Evolutionary conservation across 805 yeast genomes (phyloP), one percentile per base, ranked within the genome.

Genomic region (Yarrowia bubula): DNA sequence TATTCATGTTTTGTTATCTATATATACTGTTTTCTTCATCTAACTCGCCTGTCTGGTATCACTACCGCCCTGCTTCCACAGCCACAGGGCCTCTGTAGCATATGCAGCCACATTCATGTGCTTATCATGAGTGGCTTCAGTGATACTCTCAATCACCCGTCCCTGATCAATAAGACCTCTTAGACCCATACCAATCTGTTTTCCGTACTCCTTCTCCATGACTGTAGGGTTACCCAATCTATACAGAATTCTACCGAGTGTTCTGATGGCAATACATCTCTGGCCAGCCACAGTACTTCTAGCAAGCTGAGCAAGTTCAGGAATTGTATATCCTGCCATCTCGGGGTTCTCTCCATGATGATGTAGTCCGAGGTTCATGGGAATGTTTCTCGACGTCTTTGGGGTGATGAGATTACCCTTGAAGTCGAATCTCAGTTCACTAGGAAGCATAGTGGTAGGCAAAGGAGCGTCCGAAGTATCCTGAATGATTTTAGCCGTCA

Each of bases 301-400:
- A 4, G 92, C 78, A 55, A 90, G 80, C 69, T 88, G 95, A 1
- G 88, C 87, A 61, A 95, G 79, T 73, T 95, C 99, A 0, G 84
- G 79, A 28, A 95, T 73, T 0, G 98, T 92, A 74, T 95, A 95
- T 0, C 99, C 99, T 0, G 98, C 96, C 62, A 92, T 79, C 50
- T 86, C 86, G 0, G 98, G 97, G 55, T 88, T 86, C 10, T 88
- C 90, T 0, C 97, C 83, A 75, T 95, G 99, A 74, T 95, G 98
- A 71, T 91, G 97, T 31, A 95, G 81, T 0, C 97, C 99, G 43
- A 82, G 73, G 43, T 80, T 78, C 0, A 87, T 80, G 1, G 88
- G 85, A 7, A 84, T 75, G 28, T 75, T 75, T 0, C 76, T 74
- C 35, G 85, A 78, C 58, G 84, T 80, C 0, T 79, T 75, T 6